Evolutionary conservation across 805 yeast genomes (phyloP).

Genomic region (Wickerhamia fluorescens): DNA sequence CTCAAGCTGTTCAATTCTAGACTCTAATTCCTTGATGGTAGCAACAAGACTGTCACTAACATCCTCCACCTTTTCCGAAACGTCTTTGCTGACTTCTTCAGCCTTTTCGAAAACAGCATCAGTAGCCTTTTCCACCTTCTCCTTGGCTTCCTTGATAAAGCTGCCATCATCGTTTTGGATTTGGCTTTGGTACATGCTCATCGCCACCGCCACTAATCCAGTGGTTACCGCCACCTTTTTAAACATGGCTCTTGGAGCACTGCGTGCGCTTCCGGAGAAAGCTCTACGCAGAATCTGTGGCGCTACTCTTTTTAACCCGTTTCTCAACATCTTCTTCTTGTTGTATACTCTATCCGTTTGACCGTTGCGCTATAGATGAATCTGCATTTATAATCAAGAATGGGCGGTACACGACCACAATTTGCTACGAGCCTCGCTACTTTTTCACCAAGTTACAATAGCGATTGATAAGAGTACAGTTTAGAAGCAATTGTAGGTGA

Average conservation of each 20-base stretch:
- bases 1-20: constrained; percentile 1
- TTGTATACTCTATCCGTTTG: too few species aligned
- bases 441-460: too few species aligned
- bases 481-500: too few species aligned
- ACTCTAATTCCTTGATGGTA: background rate
- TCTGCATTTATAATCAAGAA: too few species aligned
- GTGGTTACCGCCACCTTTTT: too few species aligned
- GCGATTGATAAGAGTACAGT: too few species aligned
- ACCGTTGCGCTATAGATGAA: too few species aligned
- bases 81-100: background rate
- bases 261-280: background rate
- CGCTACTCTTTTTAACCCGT: background rate
- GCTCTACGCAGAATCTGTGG: background rate
- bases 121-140: constrained; percentile 9
- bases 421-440: too few species aligned
- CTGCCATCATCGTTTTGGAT: background rate
- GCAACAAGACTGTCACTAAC: constrained; percentile 1
- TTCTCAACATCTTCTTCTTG: too few species aligned
- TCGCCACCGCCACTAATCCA: too few species aligned
- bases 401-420: too few species aligned
- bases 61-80: constrained; percentile 1
- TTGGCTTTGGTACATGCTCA: too few species aligned
- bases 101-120: constrained; percentile 3
- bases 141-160: constrained; percentile 1
- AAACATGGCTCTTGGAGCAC: constrained; percentile 1